These are phyloP conservation scores for Salix brachista DNA, from an alignment of 345 rosid genomes.

Conservation along the genomic window DNA sequence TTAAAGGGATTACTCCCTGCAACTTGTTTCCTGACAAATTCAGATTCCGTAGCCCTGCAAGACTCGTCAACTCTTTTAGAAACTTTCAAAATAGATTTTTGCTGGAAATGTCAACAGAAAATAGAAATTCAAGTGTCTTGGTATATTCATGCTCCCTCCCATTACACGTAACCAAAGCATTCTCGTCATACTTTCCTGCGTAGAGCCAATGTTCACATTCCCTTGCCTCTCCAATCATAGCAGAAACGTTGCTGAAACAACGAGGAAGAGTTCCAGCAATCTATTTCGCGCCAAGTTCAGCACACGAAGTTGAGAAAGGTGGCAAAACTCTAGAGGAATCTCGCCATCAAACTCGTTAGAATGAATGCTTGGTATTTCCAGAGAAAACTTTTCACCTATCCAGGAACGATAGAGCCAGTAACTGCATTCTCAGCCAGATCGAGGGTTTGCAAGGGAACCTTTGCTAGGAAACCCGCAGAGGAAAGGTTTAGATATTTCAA, in stretches of 20 bases:
- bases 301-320: background rate
- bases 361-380: background rate
- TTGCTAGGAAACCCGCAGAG: constrained; percentile 18
- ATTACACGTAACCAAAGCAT: background rate
- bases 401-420: background rate
- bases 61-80: constrained; percentile 18
- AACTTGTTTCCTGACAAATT: constrained; percentile 33
- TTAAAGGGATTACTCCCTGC: constrained; percentile 25
- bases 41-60: constrained; percentile 20
- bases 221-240: background rate
- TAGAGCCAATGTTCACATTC: background rate
- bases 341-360: background rate
- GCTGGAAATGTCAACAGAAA: constrained; percentile 2
- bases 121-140: background rate
- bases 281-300: background rate
- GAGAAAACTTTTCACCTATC: background rate
- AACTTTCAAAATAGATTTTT: constrained; percentile 19
- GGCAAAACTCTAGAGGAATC: background rate
- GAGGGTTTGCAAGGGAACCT: constrained; percentile 24
- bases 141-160: background rate
- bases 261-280: background rate
- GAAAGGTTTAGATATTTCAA: constrained; percentile 37
- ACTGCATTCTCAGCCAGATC: constrained; percentile 4
- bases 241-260: background rate
- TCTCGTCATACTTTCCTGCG: background rate